These are phyloP conservation scores for Trichophyton verrucosum DNA, from an alignment of 2,329 filamentous ascomycete genomes.

Conservation along the genomic window DNA sequence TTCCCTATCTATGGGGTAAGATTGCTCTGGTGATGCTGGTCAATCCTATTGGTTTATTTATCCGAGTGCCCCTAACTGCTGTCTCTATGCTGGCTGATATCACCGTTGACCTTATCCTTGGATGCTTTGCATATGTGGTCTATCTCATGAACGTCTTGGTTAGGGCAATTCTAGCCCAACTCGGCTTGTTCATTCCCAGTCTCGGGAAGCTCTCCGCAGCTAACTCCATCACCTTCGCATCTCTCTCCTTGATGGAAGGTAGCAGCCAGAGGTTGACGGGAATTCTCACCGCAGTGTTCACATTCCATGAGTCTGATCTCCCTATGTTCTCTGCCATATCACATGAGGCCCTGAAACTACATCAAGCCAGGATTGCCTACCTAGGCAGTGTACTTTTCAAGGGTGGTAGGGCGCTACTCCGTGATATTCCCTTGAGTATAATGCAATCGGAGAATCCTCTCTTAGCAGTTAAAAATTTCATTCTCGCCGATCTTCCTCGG, in stretches of 20 bases:
- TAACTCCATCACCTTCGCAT: constrained; percentile 29
- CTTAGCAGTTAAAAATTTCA: not conserved
- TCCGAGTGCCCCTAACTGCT: constrained; percentile 59
- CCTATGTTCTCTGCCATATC: constrained; percentile 66
- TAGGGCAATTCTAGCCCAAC: constrained; percentile 23
- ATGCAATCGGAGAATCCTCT: constrained; percentile 5
- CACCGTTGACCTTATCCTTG: constrained; percentile 61
- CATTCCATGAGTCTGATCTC: constrained; percentile 47
- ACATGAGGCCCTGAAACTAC: constrained; percentile 52
- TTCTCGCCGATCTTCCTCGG: constrained; percentile 3
- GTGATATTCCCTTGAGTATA: constrained; percentile 25
- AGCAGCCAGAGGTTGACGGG: constrained; percentile 30
- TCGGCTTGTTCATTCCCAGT: constrained; percentile 25
- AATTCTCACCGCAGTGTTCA: constrained; percentile 28
- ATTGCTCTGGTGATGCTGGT: constrained; percentile 66
- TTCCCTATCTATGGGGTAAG: constrained; percentile 87
- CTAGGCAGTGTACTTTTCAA: constrained; percentile 32
- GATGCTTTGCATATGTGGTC: constrained; percentile 45
- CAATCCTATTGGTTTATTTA: constrained; percentile 55
- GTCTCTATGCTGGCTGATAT: constrained; percentile 65
- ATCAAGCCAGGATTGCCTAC: constrained; percentile 43
- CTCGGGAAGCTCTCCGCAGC: constrained; percentile 25
- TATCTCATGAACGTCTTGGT: constrained; percentile 28
- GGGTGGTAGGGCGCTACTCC: constrained; percentile 31
- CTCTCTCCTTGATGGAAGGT: constrained; percentile 31